Percentiles rank a stretch among this genome's conserved stretches.
phyloP scores from a whole-genome alignment of 805 yeast species.

The Wickerhamomyces queroliae region DNA sequence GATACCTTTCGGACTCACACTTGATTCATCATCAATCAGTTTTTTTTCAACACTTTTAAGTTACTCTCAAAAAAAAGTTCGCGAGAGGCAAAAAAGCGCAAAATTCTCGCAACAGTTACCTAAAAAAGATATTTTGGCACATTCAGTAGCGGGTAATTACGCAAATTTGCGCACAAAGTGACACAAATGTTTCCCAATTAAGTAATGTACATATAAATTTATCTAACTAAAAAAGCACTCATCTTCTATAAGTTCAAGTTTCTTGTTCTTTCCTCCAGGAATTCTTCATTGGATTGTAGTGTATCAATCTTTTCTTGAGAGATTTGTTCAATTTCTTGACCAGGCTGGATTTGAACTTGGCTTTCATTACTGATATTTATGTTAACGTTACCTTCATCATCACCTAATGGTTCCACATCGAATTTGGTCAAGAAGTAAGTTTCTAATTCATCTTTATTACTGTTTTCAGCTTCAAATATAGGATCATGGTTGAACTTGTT shows the following conservation, averaged over 20 bases:
- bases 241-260: constrained; percentile 12
- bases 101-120: not conserved
- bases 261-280: constrained; percentile 25
- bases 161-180: not conserved
- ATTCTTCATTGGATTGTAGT: constrained; percentile 28
- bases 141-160: not conserved
- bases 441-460: constrained; percentile 69
- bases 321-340: constrained; percentile 44
- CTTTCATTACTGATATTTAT: constrained; percentile 16
- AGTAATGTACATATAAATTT: not conserved
- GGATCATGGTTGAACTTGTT: constrained; percentile 77
- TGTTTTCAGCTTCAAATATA: constrained; percentile 83
- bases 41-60: not conserved
- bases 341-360: constrained; percentile 37
- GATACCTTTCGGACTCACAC: no score
- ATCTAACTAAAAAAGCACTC: not conserved
- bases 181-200: not conserved
- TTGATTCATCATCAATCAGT: not conserved
- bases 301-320: constrained; percentile 40
- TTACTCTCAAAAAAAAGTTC: not conserved
- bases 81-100: not conserved
- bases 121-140: not conserved
- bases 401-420: constrained; percentile 60
- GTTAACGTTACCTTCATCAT: constrained; percentile 35
- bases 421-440: constrained; percentile 69